Evolutionary conservation across 306 rosid species (phyloP), one percentile per base, ranked within the genome.

Genomic region (Vigna angularis): DNA sequence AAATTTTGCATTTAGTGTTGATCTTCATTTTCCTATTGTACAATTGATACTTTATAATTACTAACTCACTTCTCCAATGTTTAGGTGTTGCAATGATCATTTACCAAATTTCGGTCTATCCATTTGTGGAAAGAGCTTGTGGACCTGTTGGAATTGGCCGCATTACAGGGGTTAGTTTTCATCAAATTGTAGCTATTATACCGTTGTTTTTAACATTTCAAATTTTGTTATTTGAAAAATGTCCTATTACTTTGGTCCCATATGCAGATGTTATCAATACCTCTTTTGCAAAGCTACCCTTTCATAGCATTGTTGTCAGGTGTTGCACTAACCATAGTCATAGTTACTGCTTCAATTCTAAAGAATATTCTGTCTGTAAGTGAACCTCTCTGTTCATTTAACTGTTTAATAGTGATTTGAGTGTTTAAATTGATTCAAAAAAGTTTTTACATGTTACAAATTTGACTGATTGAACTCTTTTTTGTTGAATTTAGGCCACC

Each of bases 41-140:
- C 16, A 30, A 61, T 28, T 36, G 42, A 36, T 36, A 36, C 9
- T 36, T 36, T 7, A 36, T 36, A 36, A 36, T 36, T 36, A 36
- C 42, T 16, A 30, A 56, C 70, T 79, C 58, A 68, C 55, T 52
- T 58, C 48, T 79, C 45, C 12, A 40, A 50, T 78, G 70, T 4
- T 58, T 58, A 93, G 98, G 98, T 83, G 17, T 88, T 74, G 75
- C 88, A 56, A 85, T 93, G 50, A 44, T 91, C 48, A 36, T 81
- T 68, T 93, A 82, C 82, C 98, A 93, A 80, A 56, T 86, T 36
- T 40, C 67, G 48, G 2, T 89, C 42, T 93, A 86, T 76, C 94
- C 89, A 6, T 50, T 2, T 11, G 66, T 91, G 75, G 90, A 83
- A 79, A 89, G 36, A 78, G 26, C 73, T 76, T 53, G 73, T 73